Evolutionary conservation across 192 early-diverging fungal species (phyloP).

Genomic region (Umbelopsis sp.): DNA sequence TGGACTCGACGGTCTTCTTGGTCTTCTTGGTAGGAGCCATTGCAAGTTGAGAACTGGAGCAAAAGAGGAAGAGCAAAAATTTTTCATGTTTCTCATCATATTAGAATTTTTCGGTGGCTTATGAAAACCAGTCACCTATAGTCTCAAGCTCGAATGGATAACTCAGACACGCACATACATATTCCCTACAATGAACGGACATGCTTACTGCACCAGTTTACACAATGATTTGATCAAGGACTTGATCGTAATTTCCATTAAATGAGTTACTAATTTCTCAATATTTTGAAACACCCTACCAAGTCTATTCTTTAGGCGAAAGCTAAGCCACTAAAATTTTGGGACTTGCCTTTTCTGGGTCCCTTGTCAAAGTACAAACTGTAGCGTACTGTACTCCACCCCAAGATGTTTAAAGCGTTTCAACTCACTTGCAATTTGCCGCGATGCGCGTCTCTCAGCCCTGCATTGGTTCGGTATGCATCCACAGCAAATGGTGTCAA

Average conservation of each 20-base stretch:
- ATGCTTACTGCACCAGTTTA: too few species aligned
- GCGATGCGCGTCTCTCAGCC: not conserved
- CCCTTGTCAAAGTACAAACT: not conserved
- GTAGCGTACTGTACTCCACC: not conserved
- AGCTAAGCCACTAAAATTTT: not conserved
- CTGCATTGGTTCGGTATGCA: not conserved
- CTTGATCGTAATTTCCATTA: too few species aligned
- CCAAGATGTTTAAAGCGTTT: conserved; percentile 7
- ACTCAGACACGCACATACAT: not conserved
- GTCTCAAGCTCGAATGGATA: too few species aligned
- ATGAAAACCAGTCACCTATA: not conserved
- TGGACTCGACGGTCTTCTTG: conserved; percentile 90
- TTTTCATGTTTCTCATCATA: not conserved
- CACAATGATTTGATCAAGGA: too few species aligned
- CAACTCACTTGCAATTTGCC: not conserved
- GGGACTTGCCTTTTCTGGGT: not conserved
- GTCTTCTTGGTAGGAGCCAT: conserved; percentile 74
- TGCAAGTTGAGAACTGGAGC: conserved; percentile 21
- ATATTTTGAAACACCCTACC: too few species aligned
- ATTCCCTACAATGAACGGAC: not conserved
- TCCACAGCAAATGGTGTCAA: conserved; percentile 29
- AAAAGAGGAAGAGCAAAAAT: conserved; percentile 17
- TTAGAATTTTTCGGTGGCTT: conserved; percentile 7
- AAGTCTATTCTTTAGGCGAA: too few species aligned
- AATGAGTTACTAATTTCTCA: too few species aligned